phyloP scores from a whole-genome alignment of 768 basidiomycete species.

The Dioszegia crocea region DNA sequence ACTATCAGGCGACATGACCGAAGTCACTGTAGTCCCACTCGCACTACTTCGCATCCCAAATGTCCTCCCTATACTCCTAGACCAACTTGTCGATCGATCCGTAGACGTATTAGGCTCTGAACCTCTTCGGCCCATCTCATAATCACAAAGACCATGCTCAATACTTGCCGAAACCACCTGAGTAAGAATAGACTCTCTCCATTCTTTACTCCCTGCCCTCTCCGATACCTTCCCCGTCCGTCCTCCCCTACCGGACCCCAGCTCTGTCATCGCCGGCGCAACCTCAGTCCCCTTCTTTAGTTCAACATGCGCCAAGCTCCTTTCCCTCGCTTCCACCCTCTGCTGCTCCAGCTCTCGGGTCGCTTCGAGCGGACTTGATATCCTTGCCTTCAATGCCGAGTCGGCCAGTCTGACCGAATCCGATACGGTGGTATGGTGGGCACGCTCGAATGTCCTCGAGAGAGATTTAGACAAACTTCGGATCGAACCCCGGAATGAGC shows the following conservation, averaged over 20 bases:
- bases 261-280: too few species aligned
- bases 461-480: slow-evolving; percentile 9
- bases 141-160: background rate
- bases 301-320: background rate
- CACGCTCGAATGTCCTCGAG: slow-evolving; percentile 8
- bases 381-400: background rate
- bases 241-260: too few species aligned
- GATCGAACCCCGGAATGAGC: slow-evolving; percentile 2
- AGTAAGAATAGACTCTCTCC: background rate
- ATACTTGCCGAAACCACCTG: slow-evolving; percentile 1
- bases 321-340: too few species aligned
- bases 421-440: background rate
- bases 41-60: slow-evolving; percentile 5
- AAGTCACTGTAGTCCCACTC: background rate
- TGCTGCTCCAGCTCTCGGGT: background rate
- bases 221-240: too few species aligned
- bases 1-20: background rate
- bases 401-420: background rate
- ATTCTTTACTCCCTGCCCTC: background rate
- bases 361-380: background rate
- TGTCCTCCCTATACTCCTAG: slow-evolving; percentile 3
- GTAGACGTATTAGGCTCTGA: background rate
- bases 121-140: background rate
- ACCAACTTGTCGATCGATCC: background rate
- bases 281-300: background rate